Evolutionary conservation across 139 green algal genomes (phyloP).

Genomic region (Astrephomene gubernaculifera): DNA sequence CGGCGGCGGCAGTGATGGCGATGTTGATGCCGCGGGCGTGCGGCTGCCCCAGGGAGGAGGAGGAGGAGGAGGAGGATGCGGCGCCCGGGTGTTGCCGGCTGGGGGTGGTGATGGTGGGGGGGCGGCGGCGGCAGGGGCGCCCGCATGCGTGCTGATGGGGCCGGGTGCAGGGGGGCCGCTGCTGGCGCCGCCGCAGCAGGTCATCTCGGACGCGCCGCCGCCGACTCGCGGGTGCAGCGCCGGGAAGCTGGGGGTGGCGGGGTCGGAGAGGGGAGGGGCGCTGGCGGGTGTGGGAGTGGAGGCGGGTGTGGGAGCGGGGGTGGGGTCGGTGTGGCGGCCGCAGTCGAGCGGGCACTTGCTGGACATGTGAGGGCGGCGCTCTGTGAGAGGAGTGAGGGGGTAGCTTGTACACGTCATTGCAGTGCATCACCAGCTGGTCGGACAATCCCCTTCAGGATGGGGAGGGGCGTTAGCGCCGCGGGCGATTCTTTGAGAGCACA

Average conservation of each 20-base stretch:
- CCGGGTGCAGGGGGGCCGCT: neutral
- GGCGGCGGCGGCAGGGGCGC: neutral
- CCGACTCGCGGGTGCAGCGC: too few species aligned
- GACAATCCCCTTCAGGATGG: too few species aligned
- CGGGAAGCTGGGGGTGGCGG: too few species aligned
- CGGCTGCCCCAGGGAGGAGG: neutral
- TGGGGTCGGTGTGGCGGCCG: neutral
- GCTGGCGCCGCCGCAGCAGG: neutral
- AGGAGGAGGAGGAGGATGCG: neutral
- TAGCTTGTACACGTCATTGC: too few species aligned
- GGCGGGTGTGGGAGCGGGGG: neutral
- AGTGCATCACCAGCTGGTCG: too few species aligned
- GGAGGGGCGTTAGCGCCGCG: too few species aligned
- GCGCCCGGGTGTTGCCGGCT: neutral
- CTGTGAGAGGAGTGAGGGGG: too few species aligned
- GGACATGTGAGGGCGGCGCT: conserved; percentile 27
- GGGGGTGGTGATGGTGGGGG: neutral
- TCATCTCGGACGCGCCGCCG: neutral
- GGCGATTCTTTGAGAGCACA: too few species aligned
- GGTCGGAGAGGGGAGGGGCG: too few species aligned
- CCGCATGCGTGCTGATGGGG: neutral
- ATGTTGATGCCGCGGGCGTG: neutral
- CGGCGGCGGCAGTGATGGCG: neutral
- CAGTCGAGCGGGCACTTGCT: neutral
- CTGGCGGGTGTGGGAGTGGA: too few species aligned